phyloP scores from a whole-genome alignment of 208 protist genomes.

The Crithidia mellificae region DNA sequence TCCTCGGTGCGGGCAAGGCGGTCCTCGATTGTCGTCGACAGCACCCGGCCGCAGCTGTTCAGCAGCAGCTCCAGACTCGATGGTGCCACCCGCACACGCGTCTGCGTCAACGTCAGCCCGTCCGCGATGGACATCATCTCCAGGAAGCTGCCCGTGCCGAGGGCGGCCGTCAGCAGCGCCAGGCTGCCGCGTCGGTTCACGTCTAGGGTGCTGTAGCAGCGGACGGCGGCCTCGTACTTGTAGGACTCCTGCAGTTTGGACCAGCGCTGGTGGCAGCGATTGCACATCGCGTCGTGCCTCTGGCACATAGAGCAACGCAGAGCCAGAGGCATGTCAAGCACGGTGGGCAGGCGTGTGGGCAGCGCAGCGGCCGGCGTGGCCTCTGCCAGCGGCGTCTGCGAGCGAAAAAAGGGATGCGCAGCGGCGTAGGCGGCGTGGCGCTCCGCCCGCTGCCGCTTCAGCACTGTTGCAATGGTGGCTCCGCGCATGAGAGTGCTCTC shows the following conservation, averaged over 20 bases:
- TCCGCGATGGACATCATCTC: slow-evolving; percentile 43
- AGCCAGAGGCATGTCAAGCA: slow-evolving; percentile 48
- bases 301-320: slow-evolving; percentile 54
- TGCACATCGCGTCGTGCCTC: slow-evolving; percentile 62
- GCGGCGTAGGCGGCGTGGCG: slow-evolving; percentile 17
- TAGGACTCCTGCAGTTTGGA: slow-evolving; percentile 21
- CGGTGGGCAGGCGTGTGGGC: slow-evolving; percentile 23
- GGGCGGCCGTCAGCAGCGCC: slow-evolving; percentile 41
- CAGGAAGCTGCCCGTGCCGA: slow-evolving; percentile 42
- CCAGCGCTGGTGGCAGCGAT: slow-evolving; percentile 51
- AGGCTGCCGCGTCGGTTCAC: slow-evolving; percentile 19
- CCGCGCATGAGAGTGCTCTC: slow-evolving; percentile 19
- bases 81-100: slow-evolving; percentile 7
- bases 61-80: slow-evolving; percentile 5
- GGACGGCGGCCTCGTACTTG: slow-evolving; percentile 9
- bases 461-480: slow-evolving; percentile 1
- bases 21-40: not conserved
- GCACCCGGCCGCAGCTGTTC: slow-evolving; percentile 2
- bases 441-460: slow-evolving; percentile 17
- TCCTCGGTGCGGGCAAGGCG: slow-evolving; percentile 4
- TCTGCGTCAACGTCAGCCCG: slow-evolving; percentile 5
- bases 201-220: slow-evolving; percentile 36
- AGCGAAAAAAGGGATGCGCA: slow-evolving; percentile 7
- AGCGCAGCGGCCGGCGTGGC: not conserved
- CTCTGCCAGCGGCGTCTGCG: not conserved